These are phyloP conservation scores for Cryoendolithus antarcticus DNA, from an alignment of 2,329 filamentous ascomycete species.

Conservation along the genomic window DNA sequence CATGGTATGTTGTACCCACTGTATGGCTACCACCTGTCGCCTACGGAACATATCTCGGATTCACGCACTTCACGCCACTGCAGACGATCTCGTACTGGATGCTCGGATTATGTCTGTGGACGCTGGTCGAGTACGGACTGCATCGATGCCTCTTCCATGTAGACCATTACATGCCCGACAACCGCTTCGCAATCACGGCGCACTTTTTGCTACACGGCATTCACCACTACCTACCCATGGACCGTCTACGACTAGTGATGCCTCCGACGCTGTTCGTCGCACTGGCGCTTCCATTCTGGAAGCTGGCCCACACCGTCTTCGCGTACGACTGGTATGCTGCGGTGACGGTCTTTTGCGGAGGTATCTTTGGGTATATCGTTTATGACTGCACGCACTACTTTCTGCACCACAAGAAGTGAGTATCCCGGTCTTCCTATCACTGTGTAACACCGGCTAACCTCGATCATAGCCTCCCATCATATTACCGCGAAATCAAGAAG, in stretches of 20 bases:
- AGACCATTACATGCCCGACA: conserved; percentile 86
- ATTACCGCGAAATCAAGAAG: conserved; percentile 90
- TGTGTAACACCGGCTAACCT: conserved; percentile 4
- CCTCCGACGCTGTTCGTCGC: conserved; percentile 76
- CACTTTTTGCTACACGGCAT: conserved; percentile 95
- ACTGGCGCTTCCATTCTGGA: conserved; percentile 84
- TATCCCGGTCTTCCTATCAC: conserved; percentile 9
- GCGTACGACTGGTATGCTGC: conserved; percentile 75
- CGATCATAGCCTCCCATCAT: conserved; percentile 55
- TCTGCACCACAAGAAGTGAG: conserved; percentile 79
- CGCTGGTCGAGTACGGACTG: conserved; percentile 74
- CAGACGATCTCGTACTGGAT: conserved; percentile 48
- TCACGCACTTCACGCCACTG: conserved; percentile 43
- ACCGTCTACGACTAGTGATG: conserved; percentile 94
- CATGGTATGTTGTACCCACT: conserved; percentile 81
- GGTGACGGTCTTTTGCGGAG: conserved; percentile 69
- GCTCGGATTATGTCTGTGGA: conserved; percentile 69
- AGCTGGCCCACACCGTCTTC: conserved; percentile 71
- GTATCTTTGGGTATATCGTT: conserved; percentile 88
- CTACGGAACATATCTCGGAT: conserved; percentile 59
- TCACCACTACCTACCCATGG: conserved; percentile 99
- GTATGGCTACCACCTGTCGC: conserved; percentile 72
- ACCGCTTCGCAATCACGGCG: conserved; percentile 68
- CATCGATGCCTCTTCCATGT: conserved; percentile 91
- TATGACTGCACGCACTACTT: conserved; percentile 99